phyloP scores from a whole-genome alignment of 306 rosid species.

The Luffa aegyptiaca region DNA sequence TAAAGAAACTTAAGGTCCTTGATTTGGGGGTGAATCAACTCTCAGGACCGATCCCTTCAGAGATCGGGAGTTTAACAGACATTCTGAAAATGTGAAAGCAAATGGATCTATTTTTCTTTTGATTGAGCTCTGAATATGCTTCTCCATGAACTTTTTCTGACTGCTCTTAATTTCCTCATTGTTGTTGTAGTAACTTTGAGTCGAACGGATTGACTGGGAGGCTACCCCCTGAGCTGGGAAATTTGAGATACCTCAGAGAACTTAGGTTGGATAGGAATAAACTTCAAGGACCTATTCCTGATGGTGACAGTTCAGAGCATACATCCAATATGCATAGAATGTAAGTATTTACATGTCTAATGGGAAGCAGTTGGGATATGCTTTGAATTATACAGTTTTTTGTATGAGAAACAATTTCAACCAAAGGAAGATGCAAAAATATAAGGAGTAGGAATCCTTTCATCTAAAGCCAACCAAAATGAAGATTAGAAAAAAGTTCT shows the following conservation, averaged over 20 bases:
- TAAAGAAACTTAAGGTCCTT: slow-evolving; percentile 55
- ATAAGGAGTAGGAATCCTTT: neutral
- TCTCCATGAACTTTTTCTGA: slow-evolving; percentile 10
- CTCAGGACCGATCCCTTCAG: slow-evolving; percentile 76
- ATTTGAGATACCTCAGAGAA: slow-evolving; percentile 62
- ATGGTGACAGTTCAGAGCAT: slow-evolving; percentile 21
- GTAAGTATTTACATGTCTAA: slow-evolving; percentile 46
- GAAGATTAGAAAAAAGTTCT: neutral
- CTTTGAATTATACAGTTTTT: neutral
- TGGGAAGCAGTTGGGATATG: slow-evolving; percentile 1
- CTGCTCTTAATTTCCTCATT: slow-evolving; percentile 15
- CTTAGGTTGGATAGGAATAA: slow-evolving; percentile 79
- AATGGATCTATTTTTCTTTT: neutral
- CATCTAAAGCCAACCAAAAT: neutral
- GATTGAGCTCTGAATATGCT: slow-evolving; percentile 9
- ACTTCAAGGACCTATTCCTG: slow-evolving; percentile 76
- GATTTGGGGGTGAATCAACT: slow-evolving; percentile 83
- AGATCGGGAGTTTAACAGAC: slow-evolving; percentile 56
- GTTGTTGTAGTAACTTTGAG: slow-evolving; percentile 58
- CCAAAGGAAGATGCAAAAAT: neutral
- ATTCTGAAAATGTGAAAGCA: slow-evolving; percentile 53
- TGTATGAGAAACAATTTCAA: neutral
- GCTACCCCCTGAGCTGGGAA: slow-evolving; percentile 63
- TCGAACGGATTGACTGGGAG: slow-evolving; percentile 71
- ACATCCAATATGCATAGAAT: slow-evolving; percentile 34